A percentile compares a stretch with the other conserved stretches of the same genome.
These are phyloP conservation scores for Alternaria consortialis DNA, from an alignment of 2,329 filamentous ascomycete genomes.

Conservation along the genomic window DNA sequence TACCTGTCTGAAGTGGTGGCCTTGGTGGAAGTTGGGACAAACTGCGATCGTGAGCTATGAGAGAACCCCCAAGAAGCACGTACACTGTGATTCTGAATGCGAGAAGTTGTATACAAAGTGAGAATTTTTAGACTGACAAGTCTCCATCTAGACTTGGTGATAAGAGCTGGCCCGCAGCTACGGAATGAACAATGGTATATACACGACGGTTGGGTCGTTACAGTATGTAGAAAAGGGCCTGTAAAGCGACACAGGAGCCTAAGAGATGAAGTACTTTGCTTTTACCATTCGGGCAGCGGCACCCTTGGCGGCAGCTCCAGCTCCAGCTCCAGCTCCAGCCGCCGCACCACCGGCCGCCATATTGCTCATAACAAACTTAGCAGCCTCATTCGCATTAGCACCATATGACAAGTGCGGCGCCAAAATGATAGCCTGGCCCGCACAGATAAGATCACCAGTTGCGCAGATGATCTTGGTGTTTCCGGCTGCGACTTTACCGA, in stretches of 20 bases:
- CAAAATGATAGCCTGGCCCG: constrained; percentile 39
- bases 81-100: not conserved
- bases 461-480: constrained; percentile 49
- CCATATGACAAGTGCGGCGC: constrained; percentile 49
- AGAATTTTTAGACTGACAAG: not conserved
- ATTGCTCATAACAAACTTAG: constrained; percentile 40
- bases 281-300: not conserved
- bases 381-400: constrained; percentile 41
- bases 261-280: constrained; percentile 12
- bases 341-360: constrained; percentile 18
- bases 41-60: not conserved
- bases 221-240: not conserved
- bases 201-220: not conserved
- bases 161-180: constrained; percentile 9
- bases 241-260: not conserved
- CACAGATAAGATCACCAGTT: constrained; percentile 47
- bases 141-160: not conserved
- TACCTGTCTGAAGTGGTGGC: not conserved
- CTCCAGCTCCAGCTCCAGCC: constrained; percentile 9
- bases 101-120: not conserved
- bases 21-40: not conserved
- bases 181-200: not conserved
- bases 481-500: constrained; percentile 42
- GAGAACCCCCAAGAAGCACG: not conserved
- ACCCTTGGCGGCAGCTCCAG: not conserved